These are phyloP conservation scores for Lantana camara DNA, from an alignment of 257 asterid species.

Conservation along the genomic window DNA sequence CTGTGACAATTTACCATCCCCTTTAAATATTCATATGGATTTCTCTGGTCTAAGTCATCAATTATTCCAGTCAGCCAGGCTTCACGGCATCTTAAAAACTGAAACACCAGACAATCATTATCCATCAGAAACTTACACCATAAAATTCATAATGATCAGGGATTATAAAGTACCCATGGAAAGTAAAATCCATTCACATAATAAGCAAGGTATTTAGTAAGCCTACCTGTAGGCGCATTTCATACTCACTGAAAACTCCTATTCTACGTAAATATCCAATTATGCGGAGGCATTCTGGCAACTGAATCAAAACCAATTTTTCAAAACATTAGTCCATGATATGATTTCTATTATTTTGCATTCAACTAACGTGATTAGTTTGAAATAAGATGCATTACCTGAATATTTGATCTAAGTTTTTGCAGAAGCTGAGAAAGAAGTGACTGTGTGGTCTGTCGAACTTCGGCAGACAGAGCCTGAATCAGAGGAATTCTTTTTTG, in stretches of 20 bases:
- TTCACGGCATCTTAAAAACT: constrained; percentile 97
- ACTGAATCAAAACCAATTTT: constrained; percentile 45
- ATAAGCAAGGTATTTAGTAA: background rate
- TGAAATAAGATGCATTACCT: constrained; percentile 48
- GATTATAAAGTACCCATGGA: constrained; percentile 13
- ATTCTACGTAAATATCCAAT: constrained; percentile 97
- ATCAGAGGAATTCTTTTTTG: constrained; percentile 84
- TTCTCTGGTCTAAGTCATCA: constrained; percentile 94
- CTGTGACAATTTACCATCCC: constrained; percentile 93
- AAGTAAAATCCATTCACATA: constrained; percentile 8
- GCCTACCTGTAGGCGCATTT: constrained; percentile 93
- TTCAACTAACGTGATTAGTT: constrained; percentile 20
- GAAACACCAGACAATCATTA: constrained; percentile 30
- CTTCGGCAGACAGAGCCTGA: constrained; percentile 94
- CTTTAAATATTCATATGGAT: constrained; percentile 92
- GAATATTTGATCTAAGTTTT: constrained; percentile 95
- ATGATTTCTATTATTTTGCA: constrained; percentile 8
- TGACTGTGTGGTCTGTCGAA: constrained; percentile 89
- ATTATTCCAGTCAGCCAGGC: constrained; percentile 94
- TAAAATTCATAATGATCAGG: background rate
- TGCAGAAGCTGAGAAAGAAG: constrained; percentile 96
- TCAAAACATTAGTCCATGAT: constrained; percentile 10
- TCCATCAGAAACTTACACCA: constrained; percentile 33
- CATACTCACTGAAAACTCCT: constrained; percentile 92
- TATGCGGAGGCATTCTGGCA: constrained; percentile 96